Conservation (phyloP, 169 alveolate species). For the Babesia divergens region DNA sequence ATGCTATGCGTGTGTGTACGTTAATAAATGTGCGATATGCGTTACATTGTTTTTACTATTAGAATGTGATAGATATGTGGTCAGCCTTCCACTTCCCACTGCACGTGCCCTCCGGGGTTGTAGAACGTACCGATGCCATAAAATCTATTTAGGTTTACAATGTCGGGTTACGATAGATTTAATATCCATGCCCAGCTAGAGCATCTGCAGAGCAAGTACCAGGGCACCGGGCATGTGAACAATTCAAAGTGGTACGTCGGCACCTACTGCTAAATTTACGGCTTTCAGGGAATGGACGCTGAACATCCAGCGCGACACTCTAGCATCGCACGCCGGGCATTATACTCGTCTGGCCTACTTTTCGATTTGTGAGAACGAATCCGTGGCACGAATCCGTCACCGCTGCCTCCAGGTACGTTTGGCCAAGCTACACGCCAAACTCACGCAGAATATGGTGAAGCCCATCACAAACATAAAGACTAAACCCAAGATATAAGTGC, state of each 20-base stretch:
- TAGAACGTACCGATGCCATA: too few species aligned
- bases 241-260: slow-evolving; percentile 86
- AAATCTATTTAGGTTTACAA: slow-evolving; percentile 34
- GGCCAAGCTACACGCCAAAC: too few species aligned
- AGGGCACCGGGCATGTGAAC: slow-evolving; percentile 93
- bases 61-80: not conserved
- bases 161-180: slow-evolving; percentile 83
- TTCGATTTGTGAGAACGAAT: slow-evolving; percentile 87
- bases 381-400: slow-evolving; percentile 80
- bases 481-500: slow-evolving; percentile 11
- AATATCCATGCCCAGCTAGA: slow-evolving; percentile 90
- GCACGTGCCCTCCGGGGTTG: too few species aligned
- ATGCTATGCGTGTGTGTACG: not conserved
- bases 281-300: slow-evolving; percentile 87
- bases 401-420: slow-evolving; percentile 78
- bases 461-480: slow-evolving; percentile 49
- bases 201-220: slow-evolving; percentile 92
- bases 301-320: slow-evolving; percentile 89
- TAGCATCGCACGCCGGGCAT: slow-evolving; percentile 90
- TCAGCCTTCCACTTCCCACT: not conserved
- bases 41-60: not conserved
- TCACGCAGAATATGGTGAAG: slow-evolving; percentile 46
- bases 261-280: not conserved
- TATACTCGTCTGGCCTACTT: slow-evolving; percentile 87
- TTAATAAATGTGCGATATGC: not conserved